Evolutionary conservation across 2,329 filamentous ascomycete species (phyloP).

Genomic region (Alternaria burnsii): DNA sequence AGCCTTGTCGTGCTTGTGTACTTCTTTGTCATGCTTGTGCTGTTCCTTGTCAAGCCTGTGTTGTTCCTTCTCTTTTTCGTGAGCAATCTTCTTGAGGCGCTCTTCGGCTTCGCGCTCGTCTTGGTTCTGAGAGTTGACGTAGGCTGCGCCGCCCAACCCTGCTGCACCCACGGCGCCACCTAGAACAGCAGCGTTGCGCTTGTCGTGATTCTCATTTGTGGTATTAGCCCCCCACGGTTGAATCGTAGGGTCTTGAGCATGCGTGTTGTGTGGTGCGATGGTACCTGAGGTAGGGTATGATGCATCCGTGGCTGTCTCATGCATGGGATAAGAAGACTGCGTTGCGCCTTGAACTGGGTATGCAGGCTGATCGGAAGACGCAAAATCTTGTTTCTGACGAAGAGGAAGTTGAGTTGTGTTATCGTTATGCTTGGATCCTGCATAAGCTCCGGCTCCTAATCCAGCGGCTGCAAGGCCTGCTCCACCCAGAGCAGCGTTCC

Average conservation of each 20-base stretch:
- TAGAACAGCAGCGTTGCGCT: conserved; percentile 36
- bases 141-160: conserved; percentile 38
- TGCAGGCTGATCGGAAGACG: conserved; percentile 10
- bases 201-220: conserved; percentile 30
- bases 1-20: conserved; percentile 5
- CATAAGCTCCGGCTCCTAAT: conserved; percentile 23
- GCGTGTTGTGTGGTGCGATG: conserved; percentile 22
- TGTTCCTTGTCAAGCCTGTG: conserved; percentile 28
- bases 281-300: conserved; percentile 18
- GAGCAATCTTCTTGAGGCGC: conserved; percentile 25
- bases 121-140: conserved; percentile 39
- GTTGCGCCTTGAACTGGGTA: conserved; percentile 7
- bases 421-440: conserved; percentile 19
- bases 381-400: conserved; percentile 18
- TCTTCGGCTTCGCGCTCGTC: conserved; percentile 45
- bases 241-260: conserved; percentile 31
- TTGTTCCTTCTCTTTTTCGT: conserved; percentile 28
- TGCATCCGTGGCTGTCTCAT: conserved; percentile 12
- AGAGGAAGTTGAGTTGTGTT: conserved; percentile 18
- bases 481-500: conserved; percentile 36
- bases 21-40: conserved; percentile 35
- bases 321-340: conserved; percentile 13
- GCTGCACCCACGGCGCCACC: conserved; percentile 33
- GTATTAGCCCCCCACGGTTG: conserved; percentile 34
- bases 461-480: conserved; percentile 28